phyloP scores from a whole-genome alignment of 257 asterid species.

The Solanum ossicruentum region DNA sequence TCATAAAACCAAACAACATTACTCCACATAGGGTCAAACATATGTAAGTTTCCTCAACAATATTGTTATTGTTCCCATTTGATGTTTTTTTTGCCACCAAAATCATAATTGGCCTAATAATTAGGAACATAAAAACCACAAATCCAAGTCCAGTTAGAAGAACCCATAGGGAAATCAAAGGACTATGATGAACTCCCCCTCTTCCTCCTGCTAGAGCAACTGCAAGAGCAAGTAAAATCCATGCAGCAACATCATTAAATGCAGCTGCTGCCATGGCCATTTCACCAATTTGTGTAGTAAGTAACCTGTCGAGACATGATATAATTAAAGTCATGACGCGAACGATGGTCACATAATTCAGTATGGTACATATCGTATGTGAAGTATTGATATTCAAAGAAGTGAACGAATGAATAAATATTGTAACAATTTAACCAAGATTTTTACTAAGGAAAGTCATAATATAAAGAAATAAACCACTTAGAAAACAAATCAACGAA shows the following conservation, averaged over 20 bases:
- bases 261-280: conserved; percentile 71
- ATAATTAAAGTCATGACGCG: background rate
- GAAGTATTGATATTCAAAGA: background rate
- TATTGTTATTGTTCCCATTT: conserved; percentile 8
- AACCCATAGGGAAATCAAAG: conserved; percentile 39
- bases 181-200: conserved; percentile 11
- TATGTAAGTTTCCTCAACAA: conserved; percentile 31
- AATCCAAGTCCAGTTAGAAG: conserved; percentile 31
- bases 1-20: conserved; percentile 37
- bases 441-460: background rate
- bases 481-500: too few relatives aligned
- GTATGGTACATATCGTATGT: background rate
- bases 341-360: background rate
- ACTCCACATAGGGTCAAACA: conserved; percentile 46
- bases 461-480: background rate
- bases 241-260: conserved; percentile 52
- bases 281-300: conserved; percentile 44
- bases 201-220: conserved; percentile 42
- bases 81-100: conserved; percentile 28
- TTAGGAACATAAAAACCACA: conserved; percentile 27
- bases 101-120: conserved; percentile 39
- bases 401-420: background rate
- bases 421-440: background rate
- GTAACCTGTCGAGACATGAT: conserved; percentile 13
- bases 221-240: conserved; percentile 57